Evolutionary conservation across 78 protist species (phyloP).

Genomic region (Acrasis kona): DNA sequence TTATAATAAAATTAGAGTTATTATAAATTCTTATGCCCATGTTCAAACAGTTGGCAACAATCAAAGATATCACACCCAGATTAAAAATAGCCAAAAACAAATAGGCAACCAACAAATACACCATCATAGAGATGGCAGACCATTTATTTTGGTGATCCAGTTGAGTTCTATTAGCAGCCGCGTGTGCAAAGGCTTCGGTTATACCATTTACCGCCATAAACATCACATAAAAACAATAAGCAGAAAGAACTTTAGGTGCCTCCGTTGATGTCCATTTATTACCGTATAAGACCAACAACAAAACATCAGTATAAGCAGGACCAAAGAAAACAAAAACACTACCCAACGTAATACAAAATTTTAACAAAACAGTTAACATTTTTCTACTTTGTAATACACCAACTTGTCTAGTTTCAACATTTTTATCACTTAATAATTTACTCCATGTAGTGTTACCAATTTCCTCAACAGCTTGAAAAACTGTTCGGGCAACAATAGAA

Average conservation of each 20-base stretch:
- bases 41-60: neutral
- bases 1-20: neutral
- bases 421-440: neutral
- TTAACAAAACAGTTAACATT: neutral
- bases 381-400: no score
- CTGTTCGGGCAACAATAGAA: neutral
- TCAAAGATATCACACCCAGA: neutral
- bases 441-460: neutral
- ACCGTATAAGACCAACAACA: neutral
- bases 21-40: neutral
- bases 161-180: neutral
- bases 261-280: neutral
- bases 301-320: neutral
- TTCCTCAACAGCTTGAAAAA: conserved; percentile 10
- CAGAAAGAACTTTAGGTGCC: conserved; percentile 5
- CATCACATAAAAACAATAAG: neutral
- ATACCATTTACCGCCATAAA: conserved; percentile 14
- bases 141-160: neutral
- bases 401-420: neutral
- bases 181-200: conserved; percentile 10
- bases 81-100: neutral
- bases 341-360: neutral
- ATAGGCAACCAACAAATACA: neutral
- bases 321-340: neutral
- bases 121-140: neutral